These are phyloP conservation scores for Phaeoacremonium minimum DNA, from an alignment of 2,329 filamentous ascomycete species.

Conservation along the genomic window DNA sequence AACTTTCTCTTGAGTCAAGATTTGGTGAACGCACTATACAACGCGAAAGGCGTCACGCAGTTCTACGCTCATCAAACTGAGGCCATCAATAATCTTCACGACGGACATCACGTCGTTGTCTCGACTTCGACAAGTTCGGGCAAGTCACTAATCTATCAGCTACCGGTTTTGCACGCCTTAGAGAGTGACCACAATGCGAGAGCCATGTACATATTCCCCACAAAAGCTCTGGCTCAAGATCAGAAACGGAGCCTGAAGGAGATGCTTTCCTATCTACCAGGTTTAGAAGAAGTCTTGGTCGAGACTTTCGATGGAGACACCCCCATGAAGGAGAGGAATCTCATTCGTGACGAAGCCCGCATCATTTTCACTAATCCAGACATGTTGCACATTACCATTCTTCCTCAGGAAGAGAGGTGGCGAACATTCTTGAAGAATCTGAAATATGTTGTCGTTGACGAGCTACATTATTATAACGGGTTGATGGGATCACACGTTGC, in stretches of 20 bases:
- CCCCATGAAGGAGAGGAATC: conserved; percentile 70
- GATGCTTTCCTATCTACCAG: conserved; percentile 74
- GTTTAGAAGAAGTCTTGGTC: conserved; percentile 69
- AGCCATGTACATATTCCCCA: conserved; percentile 97
- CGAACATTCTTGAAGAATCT: conserved; percentile 82
- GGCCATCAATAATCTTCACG: conserved; percentile 82
- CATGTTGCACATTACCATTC: conserved; percentile 91
- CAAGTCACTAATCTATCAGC: conserved; percentile 96
- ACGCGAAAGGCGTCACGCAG: conserved; percentile 78
- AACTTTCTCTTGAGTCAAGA: conserved; percentile 84
- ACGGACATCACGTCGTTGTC: conserved; percentile 83
- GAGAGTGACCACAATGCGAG: conserved; percentile 73
- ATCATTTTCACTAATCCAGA: conserved; percentile 98
- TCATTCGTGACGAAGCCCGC: conserved; percentile 80
- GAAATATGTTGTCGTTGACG: conserved; percentile 85
- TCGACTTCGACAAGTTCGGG: conserved; percentile 94
- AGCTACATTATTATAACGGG: conserved; percentile 95
- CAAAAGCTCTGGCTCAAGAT: conserved; percentile 93
- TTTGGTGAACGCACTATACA: conserved; percentile 94
- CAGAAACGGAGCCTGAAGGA: conserved; percentile 86
- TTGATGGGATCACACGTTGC: conserved; percentile 91
- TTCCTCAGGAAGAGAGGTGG: conserved; percentile 90
- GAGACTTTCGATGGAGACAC: conserved; percentile 98
- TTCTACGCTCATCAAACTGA: conserved; percentile 91
- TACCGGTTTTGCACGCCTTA: conserved; percentile 83